Conservation (phyloP, 2,329 filamentous ascomycete species). For the Fusarium pseudonygamai region DNA sequence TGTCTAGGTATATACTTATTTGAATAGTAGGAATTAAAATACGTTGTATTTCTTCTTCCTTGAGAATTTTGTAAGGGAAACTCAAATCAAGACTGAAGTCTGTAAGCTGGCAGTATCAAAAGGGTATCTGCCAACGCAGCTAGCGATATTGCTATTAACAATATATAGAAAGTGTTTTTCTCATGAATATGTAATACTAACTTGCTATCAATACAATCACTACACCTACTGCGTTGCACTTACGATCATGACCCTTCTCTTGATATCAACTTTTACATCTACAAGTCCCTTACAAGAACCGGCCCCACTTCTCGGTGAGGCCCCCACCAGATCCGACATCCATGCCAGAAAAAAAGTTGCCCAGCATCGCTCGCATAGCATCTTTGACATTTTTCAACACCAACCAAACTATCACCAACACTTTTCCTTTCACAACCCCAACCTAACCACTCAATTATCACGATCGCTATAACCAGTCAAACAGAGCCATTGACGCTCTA, state of each 20-base stretch:
- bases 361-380: conserved; percentile 9
- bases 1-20: too few species aligned
- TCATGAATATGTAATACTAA: too few species aligned
- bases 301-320: conserved; percentile 31
- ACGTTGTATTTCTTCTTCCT: rapidly evolving
- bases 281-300: conserved; percentile 9
- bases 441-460: background rate
- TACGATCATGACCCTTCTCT: background rate
- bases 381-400: conserved; percentile 31
- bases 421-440: background rate
- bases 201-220: too few species aligned
- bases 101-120: background rate
- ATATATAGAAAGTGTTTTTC: too few species aligned
- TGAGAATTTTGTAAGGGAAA: too few species aligned
- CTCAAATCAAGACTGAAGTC: background rate
- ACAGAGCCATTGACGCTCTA: conserved; percentile 28
- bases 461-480: rapidly evolving
- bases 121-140: too few species aligned
- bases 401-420: conserved; percentile 8
- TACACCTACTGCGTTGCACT: background rate
- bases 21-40: too few species aligned
- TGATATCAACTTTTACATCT: background rate
- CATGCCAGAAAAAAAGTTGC: conserved; percentile 42
- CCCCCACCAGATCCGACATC: conserved; percentile 37
- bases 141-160: too few species aligned